A percentile compares a stretch with the other conserved stretches of the same genome.
Conservation (phyloP, 257 asterid species). For the Fraxinus pennsylvanica region DNA sequence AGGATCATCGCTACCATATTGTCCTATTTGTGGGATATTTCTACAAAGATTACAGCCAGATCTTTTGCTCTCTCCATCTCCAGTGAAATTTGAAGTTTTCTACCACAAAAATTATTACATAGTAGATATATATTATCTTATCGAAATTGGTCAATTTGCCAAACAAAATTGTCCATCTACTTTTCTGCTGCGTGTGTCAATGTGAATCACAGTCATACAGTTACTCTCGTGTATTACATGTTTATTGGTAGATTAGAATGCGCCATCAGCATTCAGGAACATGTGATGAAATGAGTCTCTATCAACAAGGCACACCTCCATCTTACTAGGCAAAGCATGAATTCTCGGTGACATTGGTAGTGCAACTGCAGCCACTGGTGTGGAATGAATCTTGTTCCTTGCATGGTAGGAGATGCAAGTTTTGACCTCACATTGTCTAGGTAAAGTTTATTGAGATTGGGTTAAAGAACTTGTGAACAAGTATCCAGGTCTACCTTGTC, state of each 20-base stretch:
- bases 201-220: not conserved
- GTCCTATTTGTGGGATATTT: constrained; percentile 85
- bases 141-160: constrained; percentile 9
- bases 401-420: too few species aligned
- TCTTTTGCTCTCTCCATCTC: constrained; percentile 64
- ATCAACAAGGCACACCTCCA: too few species aligned
- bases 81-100: constrained; percentile 38
- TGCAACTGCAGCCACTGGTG: too few species aligned
- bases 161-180: constrained; percentile 8
- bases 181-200: constrained; percentile 1
- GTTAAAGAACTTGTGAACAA: too few species aligned
- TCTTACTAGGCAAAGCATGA: too few species aligned
- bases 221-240: not conserved
- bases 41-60: constrained; percentile 72
- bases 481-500: too few species aligned
- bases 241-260: not conserved
- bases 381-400: too few species aligned
- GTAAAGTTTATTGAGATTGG: too few species aligned
- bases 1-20: constrained; percentile 52
- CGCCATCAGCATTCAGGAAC: not conserved
- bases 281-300: too few species aligned
- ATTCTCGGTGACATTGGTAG: too few species aligned
- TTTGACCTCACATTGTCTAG: too few species aligned
- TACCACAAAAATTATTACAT: not conserved
- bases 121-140: constrained; percentile 4